Conservation (phyloP, 2,329 filamentous ascomycete species). For the Phialocephala subalpina region DNA sequence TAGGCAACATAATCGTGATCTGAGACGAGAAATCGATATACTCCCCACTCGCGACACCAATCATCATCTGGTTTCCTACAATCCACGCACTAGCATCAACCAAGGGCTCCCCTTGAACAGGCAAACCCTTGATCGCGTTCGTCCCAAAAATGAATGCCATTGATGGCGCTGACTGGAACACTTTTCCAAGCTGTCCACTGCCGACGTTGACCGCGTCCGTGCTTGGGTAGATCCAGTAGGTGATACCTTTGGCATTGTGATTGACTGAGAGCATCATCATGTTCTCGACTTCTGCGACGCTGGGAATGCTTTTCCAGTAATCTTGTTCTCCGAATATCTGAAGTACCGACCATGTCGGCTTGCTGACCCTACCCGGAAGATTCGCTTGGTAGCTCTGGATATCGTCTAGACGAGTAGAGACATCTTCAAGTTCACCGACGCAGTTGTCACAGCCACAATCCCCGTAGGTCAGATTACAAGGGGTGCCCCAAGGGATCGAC, state of each 20-base stretch:
- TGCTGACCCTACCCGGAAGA: conserved; percentile 45
- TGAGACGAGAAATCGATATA: conserved; percentile 32
- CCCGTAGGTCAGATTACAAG: conserved; percentile 59
- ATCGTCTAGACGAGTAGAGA: conserved; percentile 52
- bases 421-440: conserved; percentile 51
- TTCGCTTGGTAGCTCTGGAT: conserved; percentile 50
- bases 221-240: conserved; percentile 55
- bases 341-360: conserved; percentile 57
- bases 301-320: conserved; percentile 57
- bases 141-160: conserved; percentile 47
- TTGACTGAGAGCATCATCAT: conserved; percentile 58
- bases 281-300: conserved; percentile 51
- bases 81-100: conserved; percentile 53
- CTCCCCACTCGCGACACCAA: conserved; percentile 49
- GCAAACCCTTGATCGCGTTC: conserved; percentile 33
- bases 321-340: conserved; percentile 57
- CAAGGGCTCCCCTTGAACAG: conserved; percentile 18
- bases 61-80: conserved; percentile 44
- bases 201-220: conserved; percentile 31
- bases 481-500: conserved; percentile 53
- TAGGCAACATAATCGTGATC: conserved; percentile 35
- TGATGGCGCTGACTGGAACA: conserved; percentile 46
- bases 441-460: conserved; percentile 60
- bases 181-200: conserved; percentile 49
- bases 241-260: conserved; percentile 57